Base-by-base conservation (phyloP, 768 basidiomycete species). In the Steccherinum ochraceum region DNA sequence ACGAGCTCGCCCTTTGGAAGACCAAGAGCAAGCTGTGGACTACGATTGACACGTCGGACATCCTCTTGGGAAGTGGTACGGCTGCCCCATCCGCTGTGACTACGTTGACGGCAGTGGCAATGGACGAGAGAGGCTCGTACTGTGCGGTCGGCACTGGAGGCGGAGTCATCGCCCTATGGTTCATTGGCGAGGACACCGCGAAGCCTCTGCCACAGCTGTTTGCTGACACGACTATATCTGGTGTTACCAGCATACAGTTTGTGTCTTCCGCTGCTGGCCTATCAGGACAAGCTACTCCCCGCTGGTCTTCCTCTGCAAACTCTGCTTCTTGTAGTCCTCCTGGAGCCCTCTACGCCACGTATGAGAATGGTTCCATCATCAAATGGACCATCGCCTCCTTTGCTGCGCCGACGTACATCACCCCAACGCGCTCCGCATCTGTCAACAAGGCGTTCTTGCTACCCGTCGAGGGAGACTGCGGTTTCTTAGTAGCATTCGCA, bases 1-100 rank as follows among this genome's bases (percentile, higher is more conserved):
- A 89, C 60, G 86, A 91, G 62, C 70, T 93, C 39, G 74, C 74
- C 48, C 69, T 91, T 7, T 91, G 88, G 89, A 72, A 75, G 30
- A 68, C 70, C 48, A 74, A 74, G 7, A 66, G 64, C 19, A 64
- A 71, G 39, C 59, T 67, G 7, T 69, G 76, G 51, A 54, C 74
- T 12, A 56, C 67, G 5, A 72, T 89, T 53, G 79, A 83, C 57
- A 75, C 77, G 4, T 67, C 71, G 12, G 74, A 78, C 27, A 62
- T 79, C 18, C 66, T 85, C n/a, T 64, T 80, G 42, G 69, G 75
- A 7, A 42, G 67, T 64, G 57, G 69, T 40, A 52, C 77, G 18
- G 77, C 72, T 60, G 72, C 76, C 3, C 79, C 77, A 1, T 74
- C 70, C 25, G 58, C 74, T 16, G 64, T 70, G 3, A 75, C 76